These are phyloP conservation scores for Chytriomyces sp. DNA, from an alignment of 192 early-diverging fungal species.

Conservation along the genomic window DNA sequence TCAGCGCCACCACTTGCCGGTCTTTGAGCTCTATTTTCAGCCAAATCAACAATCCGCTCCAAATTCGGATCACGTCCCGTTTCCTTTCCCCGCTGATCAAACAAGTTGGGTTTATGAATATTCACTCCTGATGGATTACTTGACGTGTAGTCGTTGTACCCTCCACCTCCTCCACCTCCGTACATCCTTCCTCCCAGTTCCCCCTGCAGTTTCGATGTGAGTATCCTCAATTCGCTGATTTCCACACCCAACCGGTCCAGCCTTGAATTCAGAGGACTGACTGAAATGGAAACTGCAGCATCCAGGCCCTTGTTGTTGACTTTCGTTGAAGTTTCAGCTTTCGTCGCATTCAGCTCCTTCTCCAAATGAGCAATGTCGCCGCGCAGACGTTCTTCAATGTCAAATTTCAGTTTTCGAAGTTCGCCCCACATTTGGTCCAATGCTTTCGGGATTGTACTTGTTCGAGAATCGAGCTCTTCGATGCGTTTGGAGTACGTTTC, in stretches of 20 bases:
- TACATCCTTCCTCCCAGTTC: conserved; percentile 28
- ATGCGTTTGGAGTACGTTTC: conserved; percentile 29
- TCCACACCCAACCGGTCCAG: conserved; percentile 18
- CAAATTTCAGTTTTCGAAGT: conserved; percentile 29
- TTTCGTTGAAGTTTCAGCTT: conserved; percentile 27
- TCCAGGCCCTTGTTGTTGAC: conserved; percentile 31
- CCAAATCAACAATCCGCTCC: conserved; percentile 13
- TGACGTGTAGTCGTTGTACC: not conserved
- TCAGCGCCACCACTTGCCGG: no score
- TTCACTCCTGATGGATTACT: not conserved
- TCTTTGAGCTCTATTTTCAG: not conserved
- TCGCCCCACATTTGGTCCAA: conserved; percentile 41
- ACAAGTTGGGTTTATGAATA: conserved; percentile 9
- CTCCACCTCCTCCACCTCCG: conserved; percentile 1
- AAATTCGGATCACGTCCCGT: conserved; percentile 13
- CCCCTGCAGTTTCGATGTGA: conserved; percentile 25
- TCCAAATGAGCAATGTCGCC: conserved; percentile 33
- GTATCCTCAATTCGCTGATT: conserved; percentile 20
- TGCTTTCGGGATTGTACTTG: conserved; percentile 28
- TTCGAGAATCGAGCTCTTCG: conserved; percentile 33
- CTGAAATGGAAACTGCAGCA: conserved; percentile 17
- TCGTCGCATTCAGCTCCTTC: conserved; percentile 30
- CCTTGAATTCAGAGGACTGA: conserved; percentile 27
- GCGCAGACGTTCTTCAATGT: conserved; percentile 36
- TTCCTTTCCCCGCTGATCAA: not conserved